Percentiles rank a stretch among this genome's conserved stretches.
phyloP scores from a whole-genome alignment of 768 basidiomycete genomes.

The Calocybe cyanea region DNA sequence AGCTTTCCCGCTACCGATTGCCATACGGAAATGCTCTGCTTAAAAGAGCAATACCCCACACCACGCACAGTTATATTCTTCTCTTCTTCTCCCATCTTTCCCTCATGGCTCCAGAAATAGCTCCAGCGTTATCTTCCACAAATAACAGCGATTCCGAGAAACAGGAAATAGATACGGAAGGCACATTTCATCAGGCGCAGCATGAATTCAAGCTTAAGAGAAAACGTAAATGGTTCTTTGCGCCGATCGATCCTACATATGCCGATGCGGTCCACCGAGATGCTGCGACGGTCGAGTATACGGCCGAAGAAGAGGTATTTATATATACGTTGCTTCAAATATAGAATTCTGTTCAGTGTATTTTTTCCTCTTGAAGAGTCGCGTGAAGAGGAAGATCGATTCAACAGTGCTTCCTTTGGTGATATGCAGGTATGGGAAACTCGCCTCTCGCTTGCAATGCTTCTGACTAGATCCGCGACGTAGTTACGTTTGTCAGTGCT shows the following conservation, averaged over 20 bases:
- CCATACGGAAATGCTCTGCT: no score
- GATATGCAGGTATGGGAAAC: conserved; percentile 44
- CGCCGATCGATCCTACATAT: conserved; percentile 37
- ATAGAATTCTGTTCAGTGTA: not conserved
- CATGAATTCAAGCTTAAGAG: conserved; percentile 36
- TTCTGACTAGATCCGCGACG: no score
- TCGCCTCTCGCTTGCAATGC: no score
- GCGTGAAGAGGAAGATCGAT: conserved; percentile 49
- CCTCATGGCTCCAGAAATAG: not conserved
- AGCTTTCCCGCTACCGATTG: no score
- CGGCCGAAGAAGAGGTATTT: conserved; percentile 44
- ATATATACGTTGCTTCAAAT: not conserved
- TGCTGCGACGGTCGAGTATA: conserved; percentile 45
- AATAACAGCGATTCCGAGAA: conserved; percentile 8
- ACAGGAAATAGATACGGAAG: conserved; percentile 22
- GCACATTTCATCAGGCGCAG: conserved; percentile 38
- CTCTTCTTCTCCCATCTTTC: not conserved
- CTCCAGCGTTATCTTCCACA: not conserved
- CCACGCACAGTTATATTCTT: no score
- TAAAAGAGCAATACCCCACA: no score
- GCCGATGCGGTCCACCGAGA: conserved; percentile 51
- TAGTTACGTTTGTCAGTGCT: conserved; percentile 48
- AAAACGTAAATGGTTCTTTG: conserved; percentile 46
- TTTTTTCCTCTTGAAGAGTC: conserved; percentile 22
- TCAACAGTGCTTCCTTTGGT: conserved; percentile 46